These are phyloP conservation scores for Linnemannia exigua DNA, from an alignment of 192 early-diverging fungal species.

Conservation along the genomic window DNA sequence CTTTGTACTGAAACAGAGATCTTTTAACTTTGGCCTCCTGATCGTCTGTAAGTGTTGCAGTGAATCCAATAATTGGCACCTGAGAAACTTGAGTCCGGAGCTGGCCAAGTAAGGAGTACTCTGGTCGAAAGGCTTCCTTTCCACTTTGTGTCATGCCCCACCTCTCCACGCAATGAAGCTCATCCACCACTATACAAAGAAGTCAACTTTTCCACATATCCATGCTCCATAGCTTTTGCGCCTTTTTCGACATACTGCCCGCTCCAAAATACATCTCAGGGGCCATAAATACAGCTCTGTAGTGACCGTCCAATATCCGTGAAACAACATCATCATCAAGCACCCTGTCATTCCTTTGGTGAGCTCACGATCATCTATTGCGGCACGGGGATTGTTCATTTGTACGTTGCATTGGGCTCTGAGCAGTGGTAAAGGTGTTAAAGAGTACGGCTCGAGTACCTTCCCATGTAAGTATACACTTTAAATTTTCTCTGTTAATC, in stretches of 20 bases:
- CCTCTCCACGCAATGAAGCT: conserved; percentile 14
- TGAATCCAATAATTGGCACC: not conserved
- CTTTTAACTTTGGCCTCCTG: too few species aligned
- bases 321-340: too few species aligned
- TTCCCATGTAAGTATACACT: too few species aligned
- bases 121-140: conserved; percentile 1
- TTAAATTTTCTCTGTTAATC: too few species aligned
- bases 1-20: too few species aligned
- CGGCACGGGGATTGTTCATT: too few species aligned
- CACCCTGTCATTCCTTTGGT: too few species aligned
- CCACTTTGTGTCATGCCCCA: conserved; percentile 5
- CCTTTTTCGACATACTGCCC: not conserved
- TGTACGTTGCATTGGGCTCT: too few species aligned
- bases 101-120: conserved; percentile 1
- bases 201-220: not conserved
- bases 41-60: too few species aligned
- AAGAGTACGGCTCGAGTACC: too few species aligned
- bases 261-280: conserved; percentile 22
- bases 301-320: not conserved
- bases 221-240: conserved; percentile 7
- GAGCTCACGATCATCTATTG: too few species aligned
- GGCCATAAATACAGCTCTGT: conserved; percentile 40
- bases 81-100: not conserved
- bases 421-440: too few species aligned
- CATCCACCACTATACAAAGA: conserved; percentile 14